Base-by-base conservation (phyloP, 2,329 filamentous ascomycete genomes). In the Penicillium sp. region DNA sequence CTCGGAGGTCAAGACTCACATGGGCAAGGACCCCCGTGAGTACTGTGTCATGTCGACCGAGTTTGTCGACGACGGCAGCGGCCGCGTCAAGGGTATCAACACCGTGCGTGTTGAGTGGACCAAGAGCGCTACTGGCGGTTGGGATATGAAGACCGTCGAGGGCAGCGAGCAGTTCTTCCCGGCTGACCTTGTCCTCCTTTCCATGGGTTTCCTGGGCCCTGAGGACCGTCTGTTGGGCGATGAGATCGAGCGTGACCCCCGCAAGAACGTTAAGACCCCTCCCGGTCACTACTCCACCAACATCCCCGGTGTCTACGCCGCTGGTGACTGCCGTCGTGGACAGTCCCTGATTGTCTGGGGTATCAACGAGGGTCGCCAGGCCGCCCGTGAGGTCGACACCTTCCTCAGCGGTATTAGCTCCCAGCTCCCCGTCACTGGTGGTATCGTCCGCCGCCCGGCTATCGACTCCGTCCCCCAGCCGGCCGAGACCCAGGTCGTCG, bases 31-130 rank as follows among this genome's bases (percentile, higher is more conserved):
- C 71, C 94, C 94, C 59, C 92, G 94, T 69, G 94, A 97, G 81
- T 98, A 90, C 83, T 97, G 93, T 81, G 92, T 98, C 79, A 96
- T 97, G 92, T 96, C 92, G 18, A 94, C 96, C 81, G 91, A 96
- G 70, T 98, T 98, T 68, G 91, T 96, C 61, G 91, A 93, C 66
- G 92, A 96, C 69, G 93, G 92, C 62, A 86, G 79, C 51, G 93
- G 93, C 74, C 89, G 89, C 65, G 92, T 98, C 73, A 96, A 92
- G 83, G 94, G 94, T 64, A 96, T 98, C 83, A 96, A 95, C 79
- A 96, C 92, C 44, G 87, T 95, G 59, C 92, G 94, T 55, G 93
- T 98, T 44, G 93, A 97, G 76, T 98, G 94, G 94, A 95, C 92
- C 69, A 95, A 93, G 83, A 91, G 88, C 55, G 84, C 91, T 31